Conservation (phyloP, 139 green algal species). For the Closterium sp. region DNA sequence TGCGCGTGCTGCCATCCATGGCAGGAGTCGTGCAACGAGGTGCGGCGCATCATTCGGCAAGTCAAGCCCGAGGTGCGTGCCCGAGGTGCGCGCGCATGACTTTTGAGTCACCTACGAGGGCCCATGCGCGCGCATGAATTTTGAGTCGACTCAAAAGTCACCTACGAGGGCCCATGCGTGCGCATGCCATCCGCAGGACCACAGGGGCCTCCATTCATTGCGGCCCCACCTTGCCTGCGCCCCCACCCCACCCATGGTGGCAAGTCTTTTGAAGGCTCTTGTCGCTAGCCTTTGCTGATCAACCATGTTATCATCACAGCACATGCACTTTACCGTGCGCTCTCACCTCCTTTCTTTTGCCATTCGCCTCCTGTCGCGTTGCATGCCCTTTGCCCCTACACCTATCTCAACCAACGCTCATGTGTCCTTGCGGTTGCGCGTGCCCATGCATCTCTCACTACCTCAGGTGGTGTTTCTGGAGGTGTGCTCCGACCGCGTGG, state of each 20-base stretch:
- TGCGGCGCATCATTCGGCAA: conserved; percentile 13
- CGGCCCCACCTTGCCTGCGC: neutral
- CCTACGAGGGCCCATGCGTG: no score
- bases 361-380: no score
- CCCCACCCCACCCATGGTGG: neutral
- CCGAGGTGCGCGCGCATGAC: no score
- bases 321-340: neutral
- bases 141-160: no score
- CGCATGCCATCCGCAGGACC: no score
- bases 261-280: neutral
- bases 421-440: no score
- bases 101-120: no score
- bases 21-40: conserved; percentile 35
- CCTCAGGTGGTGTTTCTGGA: conserved; percentile 43
- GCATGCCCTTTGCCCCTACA: no score
- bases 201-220: neutral
- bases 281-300: neutral
- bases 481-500: conserved; percentile 25
- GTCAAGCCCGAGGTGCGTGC: conserved; percentile 21
- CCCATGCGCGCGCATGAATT: no score
- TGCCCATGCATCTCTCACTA: neutral
- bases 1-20: neutral
- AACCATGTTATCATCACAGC: neutral
- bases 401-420: no score
- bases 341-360: neutral